Evolutionary conservation across 495 filamentous ascomycete species (phyloP).

Genomic region (Neurospora sp.): DNA sequence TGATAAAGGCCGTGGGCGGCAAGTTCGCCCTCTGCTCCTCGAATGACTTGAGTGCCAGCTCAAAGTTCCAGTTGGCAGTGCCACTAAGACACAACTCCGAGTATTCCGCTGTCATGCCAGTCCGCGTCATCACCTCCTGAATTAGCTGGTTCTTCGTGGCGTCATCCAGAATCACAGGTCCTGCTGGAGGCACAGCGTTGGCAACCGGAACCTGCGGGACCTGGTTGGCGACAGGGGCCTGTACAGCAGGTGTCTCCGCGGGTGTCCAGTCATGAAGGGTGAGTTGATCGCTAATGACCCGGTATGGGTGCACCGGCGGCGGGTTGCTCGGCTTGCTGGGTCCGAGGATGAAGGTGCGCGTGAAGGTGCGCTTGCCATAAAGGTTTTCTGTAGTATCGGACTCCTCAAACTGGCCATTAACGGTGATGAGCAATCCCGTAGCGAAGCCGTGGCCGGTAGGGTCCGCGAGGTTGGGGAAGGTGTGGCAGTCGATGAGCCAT

Average conservation of each 20-base stretch:
- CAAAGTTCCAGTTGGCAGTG: slow-evolving; percentile 59
- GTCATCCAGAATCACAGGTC: slow-evolving; percentile 19
- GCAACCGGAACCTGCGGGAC: neutral
- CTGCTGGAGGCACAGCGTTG: slow-evolving; percentile 8
- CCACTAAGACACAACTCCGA: slow-evolving; percentile 58
- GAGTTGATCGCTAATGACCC: slow-evolving; percentile 74
- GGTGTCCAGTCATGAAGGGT: slow-evolving; percentile 45
- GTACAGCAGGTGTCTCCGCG: slow-evolving; percentile 6
- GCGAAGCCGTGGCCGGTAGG: slow-evolving; percentile 49
- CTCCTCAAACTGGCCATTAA: slow-evolving; percentile 81
- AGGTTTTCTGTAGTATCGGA: slow-evolving; percentile 42
- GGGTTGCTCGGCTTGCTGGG: slow-evolving; percentile 50
- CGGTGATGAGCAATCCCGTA: slow-evolving; percentile 65
- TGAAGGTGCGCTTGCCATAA: slow-evolving; percentile 60
- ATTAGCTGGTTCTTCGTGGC: slow-evolving; percentile 50
- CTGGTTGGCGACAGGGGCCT: slow-evolving; percentile 1
- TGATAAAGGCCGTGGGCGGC: slow-evolving; percentile 29
- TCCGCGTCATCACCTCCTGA: slow-evolving; percentile 53
- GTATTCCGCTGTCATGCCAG: slow-evolving; percentile 62
- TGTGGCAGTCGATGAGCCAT: slow-evolving; percentile 77
- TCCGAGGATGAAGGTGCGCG: slow-evolving; percentile 74
- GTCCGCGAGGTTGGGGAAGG: slow-evolving; percentile 61
- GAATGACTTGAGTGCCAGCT: slow-evolving; percentile 57
- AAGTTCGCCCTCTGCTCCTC: slow-evolving; percentile 41
- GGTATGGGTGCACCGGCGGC: slow-evolving; percentile 29